Evolutionary conservation across 2,329 filamentous ascomycete genomes (phyloP).

Genomic region (Ophiostoma novo-ulmi): DNA sequence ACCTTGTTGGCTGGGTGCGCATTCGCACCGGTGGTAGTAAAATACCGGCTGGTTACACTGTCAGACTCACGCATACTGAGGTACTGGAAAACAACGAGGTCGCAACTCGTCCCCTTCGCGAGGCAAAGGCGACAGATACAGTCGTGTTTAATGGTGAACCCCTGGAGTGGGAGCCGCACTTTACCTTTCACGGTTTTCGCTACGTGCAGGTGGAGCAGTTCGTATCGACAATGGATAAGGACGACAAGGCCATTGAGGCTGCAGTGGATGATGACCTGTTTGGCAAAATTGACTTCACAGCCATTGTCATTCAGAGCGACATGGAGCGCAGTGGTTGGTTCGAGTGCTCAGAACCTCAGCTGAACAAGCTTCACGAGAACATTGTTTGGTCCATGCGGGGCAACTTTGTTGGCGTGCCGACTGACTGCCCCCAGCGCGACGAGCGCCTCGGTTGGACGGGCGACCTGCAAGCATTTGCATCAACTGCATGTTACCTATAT

Average conservation of each 20-base stretch:
- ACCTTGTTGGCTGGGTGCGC: slow-evolving; percentile 49
- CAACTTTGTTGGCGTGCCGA: slow-evolving; percentile 54
- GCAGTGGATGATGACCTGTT: not conserved
- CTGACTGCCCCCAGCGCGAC: slow-evolving; percentile 54
- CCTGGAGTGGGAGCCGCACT: not conserved
- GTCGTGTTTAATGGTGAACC: not conserved
- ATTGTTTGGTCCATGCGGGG: slow-evolving; percentile 53
- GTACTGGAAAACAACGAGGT: not conserved
- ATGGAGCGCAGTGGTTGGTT: slow-evolving; percentile 34
- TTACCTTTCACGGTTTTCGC: not conserved
- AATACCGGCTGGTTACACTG: not conserved
- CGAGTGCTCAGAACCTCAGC: slow-evolving; percentile 44
- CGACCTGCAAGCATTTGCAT: slow-evolving; percentile 33
- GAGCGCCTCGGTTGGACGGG: slow-evolving; percentile 52
- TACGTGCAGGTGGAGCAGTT: not conserved
- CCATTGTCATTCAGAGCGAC: not conserved
- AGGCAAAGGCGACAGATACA: not conserved
- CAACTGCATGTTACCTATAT: not conserved
- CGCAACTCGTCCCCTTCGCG: not conserved
- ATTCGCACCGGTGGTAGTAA: slow-evolving; percentile 30
- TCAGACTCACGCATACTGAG: not conserved
- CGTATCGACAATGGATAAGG: not conserved
- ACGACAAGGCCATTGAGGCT: not conserved
- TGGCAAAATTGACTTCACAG: not conserved
- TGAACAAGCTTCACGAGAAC: slow-evolving; percentile 53